Evolutionary conservation across 352 stramenopile species (phyloP).

Genomic region (Phytophthora chlamydospora): DNA sequence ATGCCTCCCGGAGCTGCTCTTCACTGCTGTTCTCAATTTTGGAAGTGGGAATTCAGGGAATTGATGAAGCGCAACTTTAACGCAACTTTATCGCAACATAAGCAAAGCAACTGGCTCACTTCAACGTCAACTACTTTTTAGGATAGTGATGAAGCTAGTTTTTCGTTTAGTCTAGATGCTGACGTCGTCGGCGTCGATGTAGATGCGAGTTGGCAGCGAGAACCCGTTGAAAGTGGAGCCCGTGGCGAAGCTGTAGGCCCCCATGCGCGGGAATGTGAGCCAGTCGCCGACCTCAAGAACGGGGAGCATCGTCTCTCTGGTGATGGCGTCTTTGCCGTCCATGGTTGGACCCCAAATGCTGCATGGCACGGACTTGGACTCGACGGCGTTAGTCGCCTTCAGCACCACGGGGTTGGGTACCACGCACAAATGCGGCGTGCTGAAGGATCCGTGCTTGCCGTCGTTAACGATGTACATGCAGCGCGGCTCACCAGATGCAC

Average conservation of each 20-base stretch:
- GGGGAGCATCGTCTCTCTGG: slow-evolving; percentile 41
- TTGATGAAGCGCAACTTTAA: slow-evolving; percentile 11
- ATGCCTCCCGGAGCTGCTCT: slow-evolving; percentile 16
- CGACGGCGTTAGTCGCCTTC: slow-evolving; percentile 21
- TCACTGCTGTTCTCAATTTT: slow-evolving; percentile 21
- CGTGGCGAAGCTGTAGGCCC: slow-evolving; percentile 61
- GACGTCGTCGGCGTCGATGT: slow-evolving; percentile 32
- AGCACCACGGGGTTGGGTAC: slow-evolving; percentile 21
- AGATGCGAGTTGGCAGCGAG: slow-evolving; percentile 41
- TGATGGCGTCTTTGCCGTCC: slow-evolving; percentile 58
- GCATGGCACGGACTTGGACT: slow-evolving; percentile 29
- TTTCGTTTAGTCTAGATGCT: too few relatives aligned
- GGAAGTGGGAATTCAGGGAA: slow-evolving; percentile 3
- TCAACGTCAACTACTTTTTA: slow-evolving; percentile 7
- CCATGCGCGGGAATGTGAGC: slow-evolving; percentile 60
- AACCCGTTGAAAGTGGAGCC: slow-evolving; percentile 65
- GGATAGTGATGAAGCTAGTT: too few relatives aligned
- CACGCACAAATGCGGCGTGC: slow-evolving; percentile 45
- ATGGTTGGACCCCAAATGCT: slow-evolving; percentile 60
- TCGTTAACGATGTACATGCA: slow-evolving; percentile 70
- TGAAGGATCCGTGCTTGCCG: slow-evolving; percentile 55
- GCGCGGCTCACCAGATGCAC: slow-evolving; percentile 30
- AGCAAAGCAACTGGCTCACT: background rate
- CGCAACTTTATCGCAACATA: slow-evolving; percentile 20
- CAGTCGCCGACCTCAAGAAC: slow-evolving; percentile 58